These are phyloP conservation scores for Aphanocladium album DNA, from an alignment of 2,329 filamentous ascomycete genomes.

Conservation along the genomic window DNA sequence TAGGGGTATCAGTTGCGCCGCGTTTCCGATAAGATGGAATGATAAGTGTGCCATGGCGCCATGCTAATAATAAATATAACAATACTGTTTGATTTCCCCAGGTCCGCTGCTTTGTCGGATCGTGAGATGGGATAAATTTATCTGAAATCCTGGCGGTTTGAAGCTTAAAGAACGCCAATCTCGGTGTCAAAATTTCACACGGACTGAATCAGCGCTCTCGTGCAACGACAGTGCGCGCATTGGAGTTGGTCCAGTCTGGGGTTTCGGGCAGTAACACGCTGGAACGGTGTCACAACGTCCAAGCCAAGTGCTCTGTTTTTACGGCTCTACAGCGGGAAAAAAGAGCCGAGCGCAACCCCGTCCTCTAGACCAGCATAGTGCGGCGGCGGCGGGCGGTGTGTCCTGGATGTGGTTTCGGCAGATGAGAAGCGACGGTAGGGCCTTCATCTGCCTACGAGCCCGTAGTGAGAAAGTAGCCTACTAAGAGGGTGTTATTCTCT, in stretches of 20 bases:
- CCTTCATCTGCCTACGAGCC: background rate
- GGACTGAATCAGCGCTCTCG: background rate
- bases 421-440: background rate
- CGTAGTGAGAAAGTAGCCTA: too few species aligned
- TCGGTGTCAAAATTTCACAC: background rate
- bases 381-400: background rate
- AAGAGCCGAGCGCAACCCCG: background rate
- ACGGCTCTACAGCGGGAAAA: background rate
- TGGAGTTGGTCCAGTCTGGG: background rate
- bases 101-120: background rate
- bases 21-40: background rate
- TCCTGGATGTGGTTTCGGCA: background rate
- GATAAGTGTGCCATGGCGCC: background rate
- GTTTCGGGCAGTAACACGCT: background rate
- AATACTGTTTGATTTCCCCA: background rate
- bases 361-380: background rate
- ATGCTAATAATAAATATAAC: background rate
- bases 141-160: background rate
- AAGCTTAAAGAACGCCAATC: background rate
- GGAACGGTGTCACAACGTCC: too few species aligned
- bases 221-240: background rate
- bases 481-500: too few species aligned
- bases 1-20: background rate
- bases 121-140: slow-evolving; percentile 1
- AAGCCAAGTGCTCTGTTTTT: background rate